phyloP scores from a whole-genome alignment of 192 early-diverging fungal species.

The Coemansia sp. region DNA sequence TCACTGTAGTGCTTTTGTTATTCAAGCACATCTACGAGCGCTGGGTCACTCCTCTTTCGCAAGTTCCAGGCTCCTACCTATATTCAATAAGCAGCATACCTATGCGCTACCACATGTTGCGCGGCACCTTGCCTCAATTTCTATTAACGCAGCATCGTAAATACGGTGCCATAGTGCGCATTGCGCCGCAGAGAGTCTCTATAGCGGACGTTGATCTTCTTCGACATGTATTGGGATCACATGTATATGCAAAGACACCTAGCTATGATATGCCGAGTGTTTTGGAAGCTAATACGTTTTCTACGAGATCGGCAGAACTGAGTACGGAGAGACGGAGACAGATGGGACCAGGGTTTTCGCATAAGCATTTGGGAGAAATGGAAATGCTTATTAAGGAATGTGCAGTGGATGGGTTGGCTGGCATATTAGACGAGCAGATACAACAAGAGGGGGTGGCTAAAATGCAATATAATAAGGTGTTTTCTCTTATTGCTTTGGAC shows the following conservation, averaged over 20 bases:
- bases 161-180: slow-evolving; percentile 37
- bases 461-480: slow-evolving; percentile 33
- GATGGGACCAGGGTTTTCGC: slow-evolving; percentile 43
- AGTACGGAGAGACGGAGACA: slow-evolving; percentile 31
- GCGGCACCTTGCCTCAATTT: slow-evolving; percentile 35
- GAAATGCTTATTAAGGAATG: slow-evolving; percentile 21
- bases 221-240: slow-evolving; percentile 32
- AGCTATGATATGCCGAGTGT: slow-evolving; percentile 34
- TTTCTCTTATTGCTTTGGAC: slow-evolving; percentile 38
- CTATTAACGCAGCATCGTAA: slow-evolving; percentile 18
- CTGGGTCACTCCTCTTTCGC: slow-evolving; percentile 43
- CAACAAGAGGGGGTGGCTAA: not conserved
- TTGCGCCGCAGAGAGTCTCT: slow-evolving; percentile 47
- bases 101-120: slow-evolving; percentile 52
- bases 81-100: slow-evolving; percentile 39
- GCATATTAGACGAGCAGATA: slow-evolving; percentile 10
- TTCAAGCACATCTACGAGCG: slow-evolving; percentile 54
- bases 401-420: slow-evolving; percentile 13
- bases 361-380: slow-evolving; percentile 31
- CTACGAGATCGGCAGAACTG: slow-evolving; percentile 34
- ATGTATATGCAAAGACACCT: slow-evolving; percentile 28
- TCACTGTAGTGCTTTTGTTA: slow-evolving; percentile 17
- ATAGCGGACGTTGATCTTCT: slow-evolving; percentile 23
- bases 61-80: slow-evolving; percentile 27
- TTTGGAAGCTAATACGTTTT: slow-evolving; percentile 39